Base-by-base conservation (phyloP, 2,329 filamentous ascomycete genomes). In the Botrytis squamosa region DNA sequence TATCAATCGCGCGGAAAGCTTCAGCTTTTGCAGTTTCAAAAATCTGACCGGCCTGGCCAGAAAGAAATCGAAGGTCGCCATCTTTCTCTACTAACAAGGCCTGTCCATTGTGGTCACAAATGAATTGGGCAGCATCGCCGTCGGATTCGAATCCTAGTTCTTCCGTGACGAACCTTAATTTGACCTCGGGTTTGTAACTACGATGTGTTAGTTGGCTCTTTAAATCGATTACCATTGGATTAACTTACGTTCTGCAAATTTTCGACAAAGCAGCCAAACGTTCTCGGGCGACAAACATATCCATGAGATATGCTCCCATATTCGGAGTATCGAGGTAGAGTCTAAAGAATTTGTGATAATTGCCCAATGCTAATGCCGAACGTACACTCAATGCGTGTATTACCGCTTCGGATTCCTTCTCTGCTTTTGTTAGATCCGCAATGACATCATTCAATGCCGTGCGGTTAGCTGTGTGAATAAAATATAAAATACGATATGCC, bases 401-500 rank as follows among this genome's bases (percentile, higher is more conserved):
- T 82, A 99, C 92, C 75, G 93, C 88, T 75, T 83, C 85, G 83
- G 96, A 91, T 83, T 90, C 87, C 86, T 98, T 98, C 86, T 98
- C 96, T 95, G 93, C 90, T 88, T 91, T 85, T 84, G 95, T 98
- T 96, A 99, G 93, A 93, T 98, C 95, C 88, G 95, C 94, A 87
- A 99, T 89, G 82, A 95, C 91, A 88, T 98, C 94, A 88, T 98
- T 98, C 88, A 99, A 92, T 84, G 95, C 95, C 84, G 93, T 95
- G 85, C 94, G 94, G 86, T 98, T 99, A 88, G 94, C 95, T 81
- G 96, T 98, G 84, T 98, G 95, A 84, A 99, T 96, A 86, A 97
- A 97, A 89, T 99, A 99, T 82, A 99, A 88, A 85, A 99, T 98
- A 89, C 96, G 95, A 87, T 99, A 99, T 77, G 95, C 96, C 89